Percentiles rank a stretch among this genome's conserved stretches.
Evolutionary conservation across 2,329 filamentous ascomycete genomes (phyloP).

Genomic region (Sporothrix schenckii): DNA sequence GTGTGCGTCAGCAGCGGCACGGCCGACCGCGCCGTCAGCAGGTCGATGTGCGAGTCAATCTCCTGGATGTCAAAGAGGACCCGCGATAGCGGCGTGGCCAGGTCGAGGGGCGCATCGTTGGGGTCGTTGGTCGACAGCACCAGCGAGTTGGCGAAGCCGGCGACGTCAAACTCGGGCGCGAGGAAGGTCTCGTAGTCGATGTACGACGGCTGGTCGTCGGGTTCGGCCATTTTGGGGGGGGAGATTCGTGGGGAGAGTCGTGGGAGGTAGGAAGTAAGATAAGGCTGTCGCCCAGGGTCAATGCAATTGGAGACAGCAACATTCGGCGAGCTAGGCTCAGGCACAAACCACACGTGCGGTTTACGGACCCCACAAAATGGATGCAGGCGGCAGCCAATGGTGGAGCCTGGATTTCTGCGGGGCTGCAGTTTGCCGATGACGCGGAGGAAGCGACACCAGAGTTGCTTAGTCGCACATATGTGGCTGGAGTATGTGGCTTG

Average conservation of each 20-base stretch:
- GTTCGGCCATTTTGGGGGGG: constrained; percentile 40
- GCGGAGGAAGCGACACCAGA: constrained; percentile 20
- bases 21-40: constrained; percentile 80
- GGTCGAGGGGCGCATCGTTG: constrained; percentile 84
- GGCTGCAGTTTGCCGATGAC: constrained; percentile 13
- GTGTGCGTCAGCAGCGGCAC: constrained; percentile 80
- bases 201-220: constrained; percentile 68
- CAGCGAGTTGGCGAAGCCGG: constrained; percentile 83
- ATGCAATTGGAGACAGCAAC: background rate
- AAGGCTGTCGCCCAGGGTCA: background rate
- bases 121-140: constrained; percentile 90
- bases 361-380: background rate
- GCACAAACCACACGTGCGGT: background rate
- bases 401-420: background rate
- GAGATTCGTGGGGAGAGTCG: background rate
- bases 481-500: background rate
- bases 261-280: too few relatives aligned
- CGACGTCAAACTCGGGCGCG: constrained; percentile 76
- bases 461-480: background rate
- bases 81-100: constrained; percentile 88
- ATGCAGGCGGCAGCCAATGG: background rate
- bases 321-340: background rate
- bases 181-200: constrained; percentile 95
- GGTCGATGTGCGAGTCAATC: constrained; percentile 93
- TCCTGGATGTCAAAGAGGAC: constrained; percentile 97